Evolutionary conservation across 805 yeast species (phyloP).

Genomic region (Ogataea paraovalis): DNA sequence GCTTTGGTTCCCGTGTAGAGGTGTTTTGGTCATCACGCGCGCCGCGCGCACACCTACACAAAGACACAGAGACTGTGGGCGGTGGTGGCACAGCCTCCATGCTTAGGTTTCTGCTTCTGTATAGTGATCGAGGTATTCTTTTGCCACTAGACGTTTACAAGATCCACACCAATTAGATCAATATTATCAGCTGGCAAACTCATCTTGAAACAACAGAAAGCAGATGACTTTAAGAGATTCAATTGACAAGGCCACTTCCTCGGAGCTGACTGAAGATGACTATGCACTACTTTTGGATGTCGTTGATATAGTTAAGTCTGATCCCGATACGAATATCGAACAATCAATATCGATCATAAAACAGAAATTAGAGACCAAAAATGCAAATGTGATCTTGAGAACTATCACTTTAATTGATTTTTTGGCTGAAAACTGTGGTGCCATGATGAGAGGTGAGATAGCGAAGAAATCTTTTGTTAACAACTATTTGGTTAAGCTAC

Average conservation of each 20-base stretch:
- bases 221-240: conserved; percentile 16
- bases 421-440: conserved; percentile 74
- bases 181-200: too few relatives aligned
- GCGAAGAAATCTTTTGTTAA: conserved; percentile 53
- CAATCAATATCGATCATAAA: conserved; percentile 44
- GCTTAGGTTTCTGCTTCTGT: too few relatives aligned
- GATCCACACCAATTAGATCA: too few relatives aligned
- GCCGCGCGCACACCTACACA: too few relatives aligned
- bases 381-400: conserved; percentile 65
- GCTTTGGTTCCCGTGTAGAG: too few relatives aligned
- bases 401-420: conserved; percentile 53
- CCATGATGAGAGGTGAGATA: conserved; percentile 58
- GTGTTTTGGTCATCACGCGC: too few relatives aligned
- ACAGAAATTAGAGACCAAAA: conserved; percentile 44
- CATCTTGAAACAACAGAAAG: too few relatives aligned
- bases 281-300: conserved; percentile 63
- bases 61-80: too few relatives aligned
- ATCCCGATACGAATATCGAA: conserved; percentile 53
- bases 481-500: conserved; percentile 41
- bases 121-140: too few relatives aligned
- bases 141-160: too few relatives aligned
- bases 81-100: too few relatives aligned
- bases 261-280: conserved; percentile 59
- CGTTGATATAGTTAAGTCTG: conserved; percentile 60
- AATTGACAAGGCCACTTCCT: conserved; percentile 55